Conservation (phyloP, 495 filamentous ascomycete species). For the Clohesyomyces aquaticus region DNA sequence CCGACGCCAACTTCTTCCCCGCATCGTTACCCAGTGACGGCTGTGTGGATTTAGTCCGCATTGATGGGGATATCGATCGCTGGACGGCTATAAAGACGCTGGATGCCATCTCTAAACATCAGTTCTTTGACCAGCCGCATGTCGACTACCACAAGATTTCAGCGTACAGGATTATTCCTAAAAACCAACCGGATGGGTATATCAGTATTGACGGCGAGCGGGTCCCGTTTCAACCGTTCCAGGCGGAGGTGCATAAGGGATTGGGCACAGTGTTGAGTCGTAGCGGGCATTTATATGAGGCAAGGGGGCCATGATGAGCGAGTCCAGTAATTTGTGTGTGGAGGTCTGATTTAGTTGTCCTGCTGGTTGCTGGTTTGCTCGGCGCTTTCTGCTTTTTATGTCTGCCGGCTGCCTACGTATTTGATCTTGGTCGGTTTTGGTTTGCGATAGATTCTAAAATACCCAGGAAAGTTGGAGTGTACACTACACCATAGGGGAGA, state of each 20-base stretch:
- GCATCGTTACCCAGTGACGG: constrained; percentile 84
- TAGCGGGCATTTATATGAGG: constrained; percentile 71
- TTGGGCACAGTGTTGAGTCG: constrained; percentile 83
- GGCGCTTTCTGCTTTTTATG: not conserved
- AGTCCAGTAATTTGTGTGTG: not conserved
- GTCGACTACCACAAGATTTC: constrained; percentile 80
- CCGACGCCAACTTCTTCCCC: constrained; percentile 86
- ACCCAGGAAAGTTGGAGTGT: not conserved
- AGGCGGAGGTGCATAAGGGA: constrained; percentile 84
- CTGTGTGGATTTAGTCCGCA: constrained; percentile 78
- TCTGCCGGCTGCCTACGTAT: not conserved
- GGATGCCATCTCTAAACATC: constrained; percentile 67
- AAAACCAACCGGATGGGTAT: constrained; percentile 67
- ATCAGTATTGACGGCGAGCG: constrained; percentile 94
- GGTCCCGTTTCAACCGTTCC: constrained; percentile 83
- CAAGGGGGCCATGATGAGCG: constrained; percentile 42
- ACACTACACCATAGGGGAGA: not conserved
- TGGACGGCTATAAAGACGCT: constrained; percentile 66
- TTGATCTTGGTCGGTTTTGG: not conserved
- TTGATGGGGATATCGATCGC: constrained; percentile 73
- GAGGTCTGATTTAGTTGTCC: not conserved
- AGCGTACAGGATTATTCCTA: constrained; percentile 82
- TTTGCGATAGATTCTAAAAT: not conserved
- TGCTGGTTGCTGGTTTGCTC: not conserved
- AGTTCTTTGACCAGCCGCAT: constrained; percentile 76